Conservation (phyloP, 2,329 filamentous ascomycete genomes). For the Seiridium cupressi region DNA sequence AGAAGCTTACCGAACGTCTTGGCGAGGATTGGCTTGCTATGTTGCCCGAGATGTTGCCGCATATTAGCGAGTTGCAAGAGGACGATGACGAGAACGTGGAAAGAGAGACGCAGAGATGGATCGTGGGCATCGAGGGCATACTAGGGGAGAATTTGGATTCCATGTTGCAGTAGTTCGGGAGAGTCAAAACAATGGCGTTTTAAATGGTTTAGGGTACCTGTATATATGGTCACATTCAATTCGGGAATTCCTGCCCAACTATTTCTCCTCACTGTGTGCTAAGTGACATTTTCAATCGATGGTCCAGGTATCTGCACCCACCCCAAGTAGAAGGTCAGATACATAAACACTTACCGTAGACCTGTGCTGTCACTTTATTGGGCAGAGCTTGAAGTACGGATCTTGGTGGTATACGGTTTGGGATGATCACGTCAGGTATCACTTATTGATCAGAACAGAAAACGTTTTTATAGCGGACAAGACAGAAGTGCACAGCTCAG, state of each 20-base stretch:
- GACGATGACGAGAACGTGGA: slow-evolving; percentile 95
- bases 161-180: slow-evolving; percentile 72
- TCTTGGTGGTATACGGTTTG: too few relatives aligned
- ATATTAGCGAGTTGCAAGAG: slow-evolving; percentile 93
- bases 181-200: too few relatives aligned
- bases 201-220: not conserved
- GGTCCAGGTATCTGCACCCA: too few relatives aligned
- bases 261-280: too few relatives aligned
- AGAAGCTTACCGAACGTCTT: slow-evolving; percentile 72
- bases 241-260: not conserved
- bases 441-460: not conserved
- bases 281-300: too few relatives aligned
- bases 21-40: slow-evolving; percentile 93
- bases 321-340: too few relatives aligned
- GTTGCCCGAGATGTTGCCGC: slow-evolving; percentile 92
- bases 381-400: too few relatives aligned
- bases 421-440: too few relatives aligned
- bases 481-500: not conserved
- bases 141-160: slow-evolving; percentile 87
- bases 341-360: too few relatives aligned
- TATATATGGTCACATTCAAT: not conserved
- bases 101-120: slow-evolving; percentile 85
- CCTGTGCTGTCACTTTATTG: too few relatives aligned
- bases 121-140: slow-evolving; percentile 83
- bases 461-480: not conserved